Evolutionary conservation across 176 grass and related monocot genomes (phyloP).

Genomic region (Musa troglodytarum): DNA sequence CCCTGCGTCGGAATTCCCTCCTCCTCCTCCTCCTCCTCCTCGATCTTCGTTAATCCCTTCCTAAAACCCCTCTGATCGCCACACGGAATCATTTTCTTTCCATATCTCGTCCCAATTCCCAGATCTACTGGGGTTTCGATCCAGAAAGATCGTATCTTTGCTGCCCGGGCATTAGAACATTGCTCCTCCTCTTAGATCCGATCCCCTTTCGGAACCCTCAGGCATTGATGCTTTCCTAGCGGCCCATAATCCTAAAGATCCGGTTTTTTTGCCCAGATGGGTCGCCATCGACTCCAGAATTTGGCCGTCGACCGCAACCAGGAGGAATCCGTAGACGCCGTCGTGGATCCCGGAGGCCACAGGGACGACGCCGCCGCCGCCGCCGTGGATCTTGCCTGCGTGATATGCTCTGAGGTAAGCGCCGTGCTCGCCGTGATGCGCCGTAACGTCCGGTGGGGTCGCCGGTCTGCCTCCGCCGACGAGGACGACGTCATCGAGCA

Average conservation of each 20-base stretch:
- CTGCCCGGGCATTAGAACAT: background rate
- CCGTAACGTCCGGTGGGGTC: conserved; percentile 45
- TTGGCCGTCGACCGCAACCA: conserved; percentile 8
- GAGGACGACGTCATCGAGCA: conserved; percentile 52
- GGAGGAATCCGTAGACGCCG: background rate
- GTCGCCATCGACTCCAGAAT: conserved; percentile 6
- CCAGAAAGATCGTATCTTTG: background rate
- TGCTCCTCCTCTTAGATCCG: background rate
- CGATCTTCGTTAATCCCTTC: background rate
- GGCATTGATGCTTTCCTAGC: background rate
- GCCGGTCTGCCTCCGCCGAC: conserved; percentile 24
- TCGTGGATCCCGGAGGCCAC: background rate
- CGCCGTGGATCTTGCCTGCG: conserved; percentile 53
- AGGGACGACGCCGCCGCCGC: background rate
- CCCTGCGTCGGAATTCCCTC: background rate
- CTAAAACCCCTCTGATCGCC: background rate
- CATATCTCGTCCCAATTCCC: background rate
- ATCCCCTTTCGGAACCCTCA: background rate
- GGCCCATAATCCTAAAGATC: background rate
- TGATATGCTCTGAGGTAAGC: conserved; percentile 64
- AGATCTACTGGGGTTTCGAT: background rate
- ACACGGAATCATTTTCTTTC: background rate
- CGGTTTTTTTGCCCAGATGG: conserved; percentile 1
- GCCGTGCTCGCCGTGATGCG: conserved; percentile 85
- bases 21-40: background rate